Evolutionary conservation across 176 grass and related monocot genomes (phyloP), one percentile per base, ranked within the genome.

Genomic region (Cenchrus purpureus): DNA sequence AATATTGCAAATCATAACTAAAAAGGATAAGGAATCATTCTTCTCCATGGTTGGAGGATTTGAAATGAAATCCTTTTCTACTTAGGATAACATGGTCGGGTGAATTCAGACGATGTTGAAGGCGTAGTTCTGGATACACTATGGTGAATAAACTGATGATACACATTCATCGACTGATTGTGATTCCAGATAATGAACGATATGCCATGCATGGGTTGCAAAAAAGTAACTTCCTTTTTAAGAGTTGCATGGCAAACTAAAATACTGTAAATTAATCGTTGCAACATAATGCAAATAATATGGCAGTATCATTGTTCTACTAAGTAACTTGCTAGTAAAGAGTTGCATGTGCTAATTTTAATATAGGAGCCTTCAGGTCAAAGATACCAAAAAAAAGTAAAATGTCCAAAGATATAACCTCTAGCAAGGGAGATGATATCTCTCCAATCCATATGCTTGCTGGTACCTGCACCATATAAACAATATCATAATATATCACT

Each of bases 351-450:
- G 6, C 13, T 44, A 8, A 29, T 57, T 67, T 54, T 22, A 69
- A 55, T n/a, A 56, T 56, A 57, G 59, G n/a, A 71, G 32, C 49
- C 2, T 53, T 56, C 15, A 51, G 59, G 53, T 65, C 65, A 5
- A 28, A 78, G 25, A 44, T 11, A 11, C 16, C 3, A 67, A 19
- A 19, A 85, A 32, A 59, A 14, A 59, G 0, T 59, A 57, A 67
- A 68, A 54, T 9, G 40, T 74, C 10, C 14, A 59, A 81, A 79
- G 84, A 53, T 74, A 86, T 72, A 78, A 98, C 91, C 97, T 98
- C 97, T 89, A 61, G 97, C 97, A 58, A 98, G 84, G 84, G 97
- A 83, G 4, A 95, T 53, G 76, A 98, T 89, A 58, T 98, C 93
- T 48, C 84, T 91, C 86, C 87, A 91, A 71, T 92, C 59, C 10